Percentiles rank a stretch among this genome's conserved stretches.
Evolutionary conservation across 2,329 filamentous ascomycete genomes (phyloP).

Genomic region (Trichoderma sp.): DNA sequence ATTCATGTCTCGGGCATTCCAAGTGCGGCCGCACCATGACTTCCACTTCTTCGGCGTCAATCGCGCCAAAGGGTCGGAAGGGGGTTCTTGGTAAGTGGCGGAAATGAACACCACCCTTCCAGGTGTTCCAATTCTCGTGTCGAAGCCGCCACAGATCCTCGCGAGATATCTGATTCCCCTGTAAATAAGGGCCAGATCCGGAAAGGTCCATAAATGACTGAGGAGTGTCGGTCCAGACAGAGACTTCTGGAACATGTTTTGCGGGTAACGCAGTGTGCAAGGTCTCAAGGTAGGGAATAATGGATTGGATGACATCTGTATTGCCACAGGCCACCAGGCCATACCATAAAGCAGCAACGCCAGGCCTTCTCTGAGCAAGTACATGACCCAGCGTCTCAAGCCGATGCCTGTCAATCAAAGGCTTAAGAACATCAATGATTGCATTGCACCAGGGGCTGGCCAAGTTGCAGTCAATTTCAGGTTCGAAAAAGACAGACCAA

Average conservation of each 20-base stretch:
- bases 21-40: background rate
- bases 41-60: background rate
- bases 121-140: slow-evolving; percentile 2
- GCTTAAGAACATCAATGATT: background rate
- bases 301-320: slow-evolving; percentile 2
- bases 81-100: background rate
- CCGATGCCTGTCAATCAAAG: background rate
- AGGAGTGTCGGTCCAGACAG: slow-evolving; percentile 4
- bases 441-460: slow-evolving; percentile 13
- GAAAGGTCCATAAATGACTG: slow-evolving; percentile 17
- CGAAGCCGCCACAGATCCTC: slow-evolving; percentile 17
- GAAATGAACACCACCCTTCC: background rate
- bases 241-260: slow-evolving; percentile 9
- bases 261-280: background rate
- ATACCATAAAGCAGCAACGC: slow-evolving; percentile 10
- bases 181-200: slow-evolving; percentile 10
- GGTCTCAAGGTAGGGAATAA: slow-evolving; percentile 14
- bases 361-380: background rate
- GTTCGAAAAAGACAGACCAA: slow-evolving; percentile 18
- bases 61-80: slow-evolving; percentile 3
- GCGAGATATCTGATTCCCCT: background rate
- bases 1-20: background rate
- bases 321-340: slow-evolving; percentile 11
- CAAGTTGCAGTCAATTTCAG: slow-evolving; percentile 17
- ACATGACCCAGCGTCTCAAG: slow-evolving; percentile 14